These are phyloP conservation scores for Ophiostoma triangulosporum DNA, from an alignment of 2,329 filamentous ascomycete genomes.

Conservation along the genomic window DNA sequence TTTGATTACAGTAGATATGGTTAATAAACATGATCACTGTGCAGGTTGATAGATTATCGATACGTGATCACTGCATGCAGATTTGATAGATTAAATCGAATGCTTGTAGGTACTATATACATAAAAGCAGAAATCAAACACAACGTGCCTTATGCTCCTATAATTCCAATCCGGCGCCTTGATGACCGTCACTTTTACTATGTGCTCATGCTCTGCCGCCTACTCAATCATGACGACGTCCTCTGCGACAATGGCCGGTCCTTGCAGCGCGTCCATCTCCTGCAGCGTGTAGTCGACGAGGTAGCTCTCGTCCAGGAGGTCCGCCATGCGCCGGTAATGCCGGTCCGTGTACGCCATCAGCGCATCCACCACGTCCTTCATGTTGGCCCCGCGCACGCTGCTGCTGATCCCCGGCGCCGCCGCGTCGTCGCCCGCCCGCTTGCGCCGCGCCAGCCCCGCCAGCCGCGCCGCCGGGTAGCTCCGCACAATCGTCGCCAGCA, in stretches of 20 bases:
- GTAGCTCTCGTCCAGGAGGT: conserved; percentile 87
- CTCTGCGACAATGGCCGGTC: conserved; percentile 18
- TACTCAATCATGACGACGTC: conserved; percentile 16
- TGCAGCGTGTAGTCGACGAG: conserved; percentile 83
- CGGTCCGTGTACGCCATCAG: conserved; percentile 82
- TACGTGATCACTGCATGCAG: too few species aligned
- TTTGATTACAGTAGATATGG: too few species aligned
- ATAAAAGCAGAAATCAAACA: not conserved
- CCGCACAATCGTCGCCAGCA: conserved; percentile 66
- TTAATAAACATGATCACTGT: too few species aligned
- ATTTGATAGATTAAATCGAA: too few species aligned
- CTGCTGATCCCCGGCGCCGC: conserved; percentile 30
- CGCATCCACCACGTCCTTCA: conserved; percentile 79
- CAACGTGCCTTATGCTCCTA: not conserved
- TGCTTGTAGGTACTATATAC: too few species aligned
- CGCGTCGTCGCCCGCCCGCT: conserved; percentile 12
- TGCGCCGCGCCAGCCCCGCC: conserved; percentile 45
- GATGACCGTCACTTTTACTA: not conserved
- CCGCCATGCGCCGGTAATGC: conserved; percentile 81
- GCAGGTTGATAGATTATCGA: too few species aligned
- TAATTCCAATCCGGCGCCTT: not conserved
- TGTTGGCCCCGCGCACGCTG: conserved; percentile 33
- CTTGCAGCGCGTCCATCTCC: conserved; percentile 69
- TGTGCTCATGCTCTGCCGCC: not conserved
- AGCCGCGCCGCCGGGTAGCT: conserved; percentile 71